A percentile compares a stretch with the other conserved stretches of the same genome.
Conservation (phyloP, 257 asterid genomes). For the Solanum acaule region DNA sequence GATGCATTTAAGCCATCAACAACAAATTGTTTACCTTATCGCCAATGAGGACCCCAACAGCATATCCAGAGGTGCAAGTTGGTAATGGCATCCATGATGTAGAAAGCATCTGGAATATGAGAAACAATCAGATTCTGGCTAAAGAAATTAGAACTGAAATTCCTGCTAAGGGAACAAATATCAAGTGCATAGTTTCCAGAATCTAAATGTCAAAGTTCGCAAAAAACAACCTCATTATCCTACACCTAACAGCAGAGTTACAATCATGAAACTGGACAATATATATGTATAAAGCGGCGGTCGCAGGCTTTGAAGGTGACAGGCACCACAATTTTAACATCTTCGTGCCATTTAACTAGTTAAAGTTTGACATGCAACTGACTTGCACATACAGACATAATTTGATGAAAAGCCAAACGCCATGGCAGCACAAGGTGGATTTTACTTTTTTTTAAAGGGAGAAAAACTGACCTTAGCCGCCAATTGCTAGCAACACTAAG, state of each 20-base stretch:
- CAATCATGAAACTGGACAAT: background rate
- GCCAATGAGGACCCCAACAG: conserved; percentile 63
- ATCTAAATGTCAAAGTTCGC: background rate
- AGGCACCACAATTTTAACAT: background rate
- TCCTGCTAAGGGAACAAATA: background rate
- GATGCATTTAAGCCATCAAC: background rate
- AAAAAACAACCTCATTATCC: background rate
- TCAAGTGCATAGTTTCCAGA: background rate
- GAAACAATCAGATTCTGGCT: conserved; percentile 7
- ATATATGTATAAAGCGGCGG: background rate
- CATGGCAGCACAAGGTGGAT: background rate
- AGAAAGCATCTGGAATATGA: conserved; percentile 46
- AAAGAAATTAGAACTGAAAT: background rate
- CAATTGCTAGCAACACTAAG: background rate
- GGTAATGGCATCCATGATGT: background rate
- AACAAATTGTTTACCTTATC: conserved; percentile 44
- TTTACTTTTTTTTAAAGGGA: background rate
- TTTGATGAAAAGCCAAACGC: background rate
- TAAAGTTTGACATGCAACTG: background rate
- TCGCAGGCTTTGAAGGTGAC: background rate
- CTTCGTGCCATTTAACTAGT: background rate
- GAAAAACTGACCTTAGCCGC: background rate
- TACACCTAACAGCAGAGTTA: background rate
- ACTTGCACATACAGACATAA: background rate
- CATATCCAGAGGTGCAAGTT: conserved; percentile 15